Evolutionary conservation across 164 flowering plant species (phyloP).

Genomic region (Nelumbo lutea): DNA sequence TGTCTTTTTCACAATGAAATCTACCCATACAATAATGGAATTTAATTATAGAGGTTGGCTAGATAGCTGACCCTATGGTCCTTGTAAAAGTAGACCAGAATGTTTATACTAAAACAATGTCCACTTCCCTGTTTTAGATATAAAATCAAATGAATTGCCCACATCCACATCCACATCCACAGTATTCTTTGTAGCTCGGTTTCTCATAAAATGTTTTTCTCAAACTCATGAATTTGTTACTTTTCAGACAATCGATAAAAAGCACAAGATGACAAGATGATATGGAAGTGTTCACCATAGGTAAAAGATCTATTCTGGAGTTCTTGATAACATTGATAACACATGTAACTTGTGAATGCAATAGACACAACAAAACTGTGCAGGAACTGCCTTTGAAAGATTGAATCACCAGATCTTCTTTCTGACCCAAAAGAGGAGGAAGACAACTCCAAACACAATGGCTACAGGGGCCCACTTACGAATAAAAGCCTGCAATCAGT

Average conservation of each 20-base stretch:
- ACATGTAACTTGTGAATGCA: constrained; percentile 32
- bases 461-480: constrained; percentile 89
- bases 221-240: background rate
- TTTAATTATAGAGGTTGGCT: constrained; percentile 17
- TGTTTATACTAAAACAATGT: no score
- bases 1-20: constrained; percentile 14
- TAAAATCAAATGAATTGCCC: background rate
- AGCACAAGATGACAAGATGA: background rate
- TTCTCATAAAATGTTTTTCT: background rate
- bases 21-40: constrained; percentile 11
- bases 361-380: constrained; percentile 14
- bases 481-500: constrained; percentile 49
- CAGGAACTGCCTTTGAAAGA: background rate
- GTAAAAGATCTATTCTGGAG: background rate
- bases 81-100: constrained; percentile 5
- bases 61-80: constrained; percentile 15
- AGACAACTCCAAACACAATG: constrained; percentile 68
- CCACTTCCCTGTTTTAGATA: no score
- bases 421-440: constrained; percentile 66
- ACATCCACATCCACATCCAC: no score
- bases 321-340: background rate
- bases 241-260: no score
- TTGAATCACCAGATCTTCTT: constrained; percentile 52
- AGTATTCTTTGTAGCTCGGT: background rate
- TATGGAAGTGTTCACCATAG: background rate